These are phyloP conservation scores for Geotrichum bryndzae DNA, from an alignment of 1,139 yeast species.

Conservation along the genomic window DNA sequence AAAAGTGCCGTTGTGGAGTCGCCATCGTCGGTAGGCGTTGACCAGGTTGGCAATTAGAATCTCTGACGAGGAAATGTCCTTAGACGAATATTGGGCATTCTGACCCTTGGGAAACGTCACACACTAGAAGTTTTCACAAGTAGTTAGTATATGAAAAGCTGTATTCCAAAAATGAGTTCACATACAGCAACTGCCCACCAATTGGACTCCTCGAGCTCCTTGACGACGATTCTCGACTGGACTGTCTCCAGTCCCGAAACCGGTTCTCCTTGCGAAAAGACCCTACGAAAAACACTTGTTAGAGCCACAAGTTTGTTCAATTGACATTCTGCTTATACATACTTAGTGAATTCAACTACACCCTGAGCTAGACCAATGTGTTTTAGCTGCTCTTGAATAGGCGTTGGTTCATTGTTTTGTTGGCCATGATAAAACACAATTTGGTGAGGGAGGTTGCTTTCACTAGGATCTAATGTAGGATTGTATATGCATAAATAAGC, in stretches of 20 bases:
- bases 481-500: conserved; percentile 31
- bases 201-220: conserved; percentile 25
- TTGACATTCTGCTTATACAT: neutral
- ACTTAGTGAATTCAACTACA: conserved; percentile 27
- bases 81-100: conserved; percentile 16
- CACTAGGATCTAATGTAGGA: conserved; percentile 29
- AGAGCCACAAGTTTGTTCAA: neutral
- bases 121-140: conserved; percentile 7
- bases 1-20: conserved; percentile 28
- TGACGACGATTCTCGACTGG: conserved; percentile 26
- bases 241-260: conserved; percentile 28
- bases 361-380: conserved; percentile 33
- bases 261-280: conserved; percentile 27
- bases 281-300: conserved; percentile 16
- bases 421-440: conserved; percentile 28
- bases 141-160: neutral
- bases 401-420: conserved; percentile 19
- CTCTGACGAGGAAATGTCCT: conserved; percentile 24
- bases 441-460: conserved; percentile 27
- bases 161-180: neutral
- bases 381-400: conserved; percentile 24
- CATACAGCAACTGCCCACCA: conserved; percentile 31
- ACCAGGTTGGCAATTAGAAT: conserved; percentile 25
- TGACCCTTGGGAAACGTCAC: conserved; percentile 17
- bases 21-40: conserved; percentile 29